Evolutionary conservation across 768 basidiomycete species (phyloP).

Genomic region (Rhodotorula sphaerocarpa): DNA sequence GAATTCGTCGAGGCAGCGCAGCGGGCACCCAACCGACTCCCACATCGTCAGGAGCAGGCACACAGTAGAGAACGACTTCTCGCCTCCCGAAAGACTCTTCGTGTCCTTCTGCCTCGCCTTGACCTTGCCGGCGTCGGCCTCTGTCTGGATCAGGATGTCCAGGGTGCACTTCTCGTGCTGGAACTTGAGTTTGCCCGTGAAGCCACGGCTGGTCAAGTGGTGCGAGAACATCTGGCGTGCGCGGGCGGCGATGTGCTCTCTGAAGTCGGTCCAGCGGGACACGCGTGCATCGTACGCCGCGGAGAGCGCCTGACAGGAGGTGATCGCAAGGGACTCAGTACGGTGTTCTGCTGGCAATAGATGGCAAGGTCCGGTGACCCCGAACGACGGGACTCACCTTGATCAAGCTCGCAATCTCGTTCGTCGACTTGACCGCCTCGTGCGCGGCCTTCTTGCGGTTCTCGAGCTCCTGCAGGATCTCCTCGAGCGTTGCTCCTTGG

Average conservation of each 20-base stretch:
- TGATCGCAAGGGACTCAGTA: background rate
- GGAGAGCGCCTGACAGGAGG: slow-evolving; percentile 54
- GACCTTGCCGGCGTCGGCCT: slow-evolving; percentile 17
- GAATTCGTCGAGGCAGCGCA: slow-evolving; percentile 96
- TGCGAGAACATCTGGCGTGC: slow-evolving; percentile 62
- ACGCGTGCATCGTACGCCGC: slow-evolving; percentile 60
- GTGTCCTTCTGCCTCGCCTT: slow-evolving; percentile 28
- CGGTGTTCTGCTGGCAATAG: background rate
- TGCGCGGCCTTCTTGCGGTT: slow-evolving; percentile 56
- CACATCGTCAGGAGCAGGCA: slow-evolving; percentile 87
- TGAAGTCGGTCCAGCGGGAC: slow-evolving; percentile 74
- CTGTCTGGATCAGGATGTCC: slow-evolving; percentile 48
- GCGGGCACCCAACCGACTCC: slow-evolving; percentile 88
- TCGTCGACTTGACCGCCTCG: slow-evolving; percentile 57
- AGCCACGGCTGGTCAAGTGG: slow-evolving; percentile 71
- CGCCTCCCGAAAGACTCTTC: slow-evolving; percentile 71
- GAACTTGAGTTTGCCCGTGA: slow-evolving; percentile 53
- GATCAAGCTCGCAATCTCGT: slow-evolving; percentile 43
- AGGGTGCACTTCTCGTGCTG: slow-evolving; percentile 68
- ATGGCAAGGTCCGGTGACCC: no score
- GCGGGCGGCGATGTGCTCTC: slow-evolving; percentile 76
- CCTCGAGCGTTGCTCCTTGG: slow-evolving; percentile 67
- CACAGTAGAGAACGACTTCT: slow-evolving; percentile 94
- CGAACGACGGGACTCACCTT: slow-evolving; percentile 25
- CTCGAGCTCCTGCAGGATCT: slow-evolving; percentile 65